Conservation (phyloP, 176 grass and related monocot species). For the Zea luxurians region DNA sequence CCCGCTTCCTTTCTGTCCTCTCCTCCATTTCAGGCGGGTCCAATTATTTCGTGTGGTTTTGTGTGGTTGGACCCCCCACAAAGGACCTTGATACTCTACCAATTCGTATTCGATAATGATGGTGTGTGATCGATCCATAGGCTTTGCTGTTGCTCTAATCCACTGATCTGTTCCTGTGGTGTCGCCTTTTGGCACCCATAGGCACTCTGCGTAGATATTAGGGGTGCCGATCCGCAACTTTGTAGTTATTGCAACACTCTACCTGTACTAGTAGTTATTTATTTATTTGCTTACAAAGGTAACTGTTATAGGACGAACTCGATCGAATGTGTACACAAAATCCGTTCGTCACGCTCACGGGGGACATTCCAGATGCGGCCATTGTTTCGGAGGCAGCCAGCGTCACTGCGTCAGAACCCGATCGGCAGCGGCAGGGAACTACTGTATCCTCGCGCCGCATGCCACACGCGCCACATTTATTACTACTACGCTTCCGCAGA, state of each 20-base stretch:
- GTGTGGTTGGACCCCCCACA: no score
- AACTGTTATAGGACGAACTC: no score
- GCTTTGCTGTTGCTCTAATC: not conserved
- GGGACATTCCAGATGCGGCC: not conserved
- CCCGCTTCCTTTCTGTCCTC: not conserved
- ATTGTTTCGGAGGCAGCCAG: not conserved
- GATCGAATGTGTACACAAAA: not conserved
- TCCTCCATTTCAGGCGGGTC: not conserved
- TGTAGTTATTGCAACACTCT: no score
- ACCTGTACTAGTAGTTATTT: no score
- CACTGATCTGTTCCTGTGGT: not conserved
- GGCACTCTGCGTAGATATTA: no score
- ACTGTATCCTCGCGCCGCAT: not conserved
- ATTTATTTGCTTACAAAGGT: no score
- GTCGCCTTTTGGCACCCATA: not conserved
- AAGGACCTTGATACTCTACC: slow-evolving; percentile 9
- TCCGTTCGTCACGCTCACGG: not conserved
- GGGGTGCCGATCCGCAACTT: no score
- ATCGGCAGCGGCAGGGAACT: not conserved
- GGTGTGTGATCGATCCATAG: not conserved
- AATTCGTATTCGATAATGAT: not conserved
- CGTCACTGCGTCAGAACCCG: not conserved
- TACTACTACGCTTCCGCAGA: not conserved
- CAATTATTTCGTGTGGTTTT: not conserved
- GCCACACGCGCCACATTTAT: not conserved